Conservation (phyloP, 495 filamentous ascomycete genomes). For the Aspergillus panamensis region DNA sequence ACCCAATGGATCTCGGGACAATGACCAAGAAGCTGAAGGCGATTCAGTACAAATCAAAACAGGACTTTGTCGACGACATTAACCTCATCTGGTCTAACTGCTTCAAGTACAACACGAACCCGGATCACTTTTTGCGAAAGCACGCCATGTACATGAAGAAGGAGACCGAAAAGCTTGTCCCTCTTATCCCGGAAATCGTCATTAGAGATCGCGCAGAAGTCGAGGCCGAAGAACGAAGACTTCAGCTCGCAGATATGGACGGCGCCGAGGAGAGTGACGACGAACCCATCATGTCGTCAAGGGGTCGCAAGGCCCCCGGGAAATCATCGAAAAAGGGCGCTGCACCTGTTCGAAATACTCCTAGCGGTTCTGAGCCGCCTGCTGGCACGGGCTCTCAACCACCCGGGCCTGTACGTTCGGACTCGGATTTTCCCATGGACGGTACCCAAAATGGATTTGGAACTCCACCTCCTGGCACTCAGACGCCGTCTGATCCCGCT, state of each 20-base stretch:
- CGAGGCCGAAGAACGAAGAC: constrained; percentile 88
- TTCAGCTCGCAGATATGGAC: constrained; percentile 72
- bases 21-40: constrained; percentile 98
- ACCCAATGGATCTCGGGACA: constrained; percentile 94
- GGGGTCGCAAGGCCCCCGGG: constrained; percentile 83
- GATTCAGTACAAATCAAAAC: constrained; percentile 84
- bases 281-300: constrained; percentile 96
- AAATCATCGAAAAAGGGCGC: constrained; percentile 77
- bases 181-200: constrained; percentile 87
- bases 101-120: constrained; percentile 88
- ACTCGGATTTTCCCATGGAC: constrained; percentile 60
- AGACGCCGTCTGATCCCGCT: constrained; percentile 73
- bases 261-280: constrained; percentile 91
- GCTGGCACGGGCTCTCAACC: constrained; percentile 54
- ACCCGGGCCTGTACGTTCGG: constrained; percentile 49
- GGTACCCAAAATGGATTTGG: constrained; percentile 78
- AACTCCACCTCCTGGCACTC: constrained; percentile 73
- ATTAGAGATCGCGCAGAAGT: constrained; percentile 90
- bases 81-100: constrained; percentile 97
- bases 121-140: constrained; percentile 80
- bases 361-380: constrained; percentile 67
- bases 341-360: constrained; percentile 66
- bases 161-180: constrained; percentile 91
- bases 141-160: constrained; percentile 96
- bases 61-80: constrained; percentile 89